Base-by-base conservation (phyloP, 2,329 filamentous ascomycete species). In the Metarhizium robertsii region DNA sequence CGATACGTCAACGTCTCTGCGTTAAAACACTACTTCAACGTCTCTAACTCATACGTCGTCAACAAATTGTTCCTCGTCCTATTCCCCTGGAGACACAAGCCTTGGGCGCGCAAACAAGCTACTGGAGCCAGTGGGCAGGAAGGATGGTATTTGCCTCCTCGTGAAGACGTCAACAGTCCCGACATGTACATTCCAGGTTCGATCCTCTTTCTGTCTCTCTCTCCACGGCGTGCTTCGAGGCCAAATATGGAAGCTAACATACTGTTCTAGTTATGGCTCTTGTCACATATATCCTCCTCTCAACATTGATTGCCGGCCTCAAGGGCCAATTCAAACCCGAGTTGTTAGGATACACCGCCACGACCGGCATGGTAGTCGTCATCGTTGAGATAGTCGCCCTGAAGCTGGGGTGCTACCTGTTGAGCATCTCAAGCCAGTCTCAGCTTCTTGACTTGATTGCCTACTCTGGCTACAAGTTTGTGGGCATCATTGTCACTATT, bases 21-120 rank as follows among this genome's bases (percentile, higher is more conserved):
- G 18, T 80, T 99, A 48, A 99, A 99, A 73, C 94, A 96, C 75
- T 99, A 97, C 80, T 99, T 99, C 78, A 96, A 97, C 74, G 94
- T 99, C 61, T 95, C 92, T 62, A 99, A 99, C 78, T 88, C 84
- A 57, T 99, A 99, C 73, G 94, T 99, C 68, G 79, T 95, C 68
- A 90, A 87, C 74, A 99, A 99, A 74, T 80, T 99, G 57, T 84
- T 87, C 68, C 83, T 99, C 57, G 92, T 99, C 57, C 85, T 99
- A 58, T 96, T 97, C 72, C 94, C 94, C 54, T 99, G 94, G 92
- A 83, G 92, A 64, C 95, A 99, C 73, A 92, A 92, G 75, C 92
- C 92, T 6, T 99, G 94, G 94, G 95, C 90, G 58, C 87, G 95
- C 61, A 91, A 95, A 71, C 90, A 95, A 69, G 79, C 86, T 55